Base-by-base conservation (phyloP, 2,329 filamentous ascomycete species). In the Nothomitra cinnamomea region DNA sequence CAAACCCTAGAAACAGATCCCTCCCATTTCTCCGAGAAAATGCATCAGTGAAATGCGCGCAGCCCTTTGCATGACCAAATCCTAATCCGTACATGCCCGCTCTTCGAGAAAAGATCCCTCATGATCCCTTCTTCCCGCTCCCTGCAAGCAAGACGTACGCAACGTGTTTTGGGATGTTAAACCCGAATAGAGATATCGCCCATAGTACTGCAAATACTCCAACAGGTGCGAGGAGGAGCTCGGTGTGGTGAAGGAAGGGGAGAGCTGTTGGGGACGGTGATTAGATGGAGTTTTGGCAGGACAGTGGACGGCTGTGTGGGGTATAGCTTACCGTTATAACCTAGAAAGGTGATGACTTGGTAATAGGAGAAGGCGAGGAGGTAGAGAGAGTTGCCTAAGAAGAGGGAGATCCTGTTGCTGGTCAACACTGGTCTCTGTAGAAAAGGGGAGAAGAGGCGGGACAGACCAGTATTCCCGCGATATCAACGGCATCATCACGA, bases 331-430 rank as follows among this genome's bases (percentile, higher is more conserved):
- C 71, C 71, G 60, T 83, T 83, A 65, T 83, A 84, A 35, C 80
- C 80, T 43, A 84, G 68, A 63, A 84, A 84, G 7, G 77, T 81
- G 60, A 83, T 80, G 58, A 83, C 75, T 61, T 77, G 79, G 65
- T 83, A 83, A 66, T 83, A 83, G 25, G 73, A 73, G 52, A 82
- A 66, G 0, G 79, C 80, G 38, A 79, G 69, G n/a, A 83, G 71
- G 60, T 83, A 83, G 58, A 83, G 72, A 1, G 78, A 75, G 61
- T 84, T 83, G 25, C 79, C 78, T 36, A 83, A 70, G 57, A 83
- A 75, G 21, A 77, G 68, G 8, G 74, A 77, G 25, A 76, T 64
- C 69, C 69, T 72, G 38, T 15, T 12, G 56, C 40, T 43, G 25
- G 22, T 24, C 10, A 17, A 17, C 32, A 63, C 65, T 43, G 66